These are phyloP conservation scores for Trifolium dubium DNA, from an alignment of 306 rosid genomes.

Conservation along the genomic window DNA sequence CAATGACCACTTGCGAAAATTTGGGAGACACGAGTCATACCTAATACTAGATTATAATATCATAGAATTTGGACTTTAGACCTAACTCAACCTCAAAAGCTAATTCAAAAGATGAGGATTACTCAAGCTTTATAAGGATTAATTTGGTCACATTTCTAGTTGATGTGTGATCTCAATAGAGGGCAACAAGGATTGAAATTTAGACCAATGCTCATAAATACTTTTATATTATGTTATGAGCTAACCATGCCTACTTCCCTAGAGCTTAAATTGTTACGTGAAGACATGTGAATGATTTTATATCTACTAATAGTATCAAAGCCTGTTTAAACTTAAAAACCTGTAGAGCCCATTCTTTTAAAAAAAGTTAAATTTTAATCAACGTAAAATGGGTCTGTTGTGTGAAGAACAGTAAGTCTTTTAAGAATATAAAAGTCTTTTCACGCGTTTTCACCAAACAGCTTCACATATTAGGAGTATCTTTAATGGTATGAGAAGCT, in stretches of 20 bases:
- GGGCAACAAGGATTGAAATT: not conserved
- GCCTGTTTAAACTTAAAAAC: slow-evolving; percentile 2
- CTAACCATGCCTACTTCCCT: not conserved
- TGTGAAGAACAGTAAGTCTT: not conserved
- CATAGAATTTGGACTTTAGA: not conserved
- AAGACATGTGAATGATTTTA: not conserved
- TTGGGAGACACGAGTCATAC: slow-evolving; percentile 3
- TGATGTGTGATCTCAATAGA: not conserved
- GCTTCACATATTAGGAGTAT: not conserved
- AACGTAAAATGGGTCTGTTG: not conserved
- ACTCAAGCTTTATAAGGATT: not conserved
- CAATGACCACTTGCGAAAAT: not conserved
- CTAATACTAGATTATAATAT: not conserved
- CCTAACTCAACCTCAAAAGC: not conserved
- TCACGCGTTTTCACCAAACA: not conserved
- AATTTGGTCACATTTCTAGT: not conserved
- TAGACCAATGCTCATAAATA: not conserved
- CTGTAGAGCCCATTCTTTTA: not conserved
- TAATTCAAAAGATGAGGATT: not conserved
- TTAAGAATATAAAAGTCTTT: slow-evolving; percentile 1
- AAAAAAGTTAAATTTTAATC: not conserved
- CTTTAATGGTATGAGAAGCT: slow-evolving; percentile 7
- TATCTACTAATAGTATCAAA: not conserved
- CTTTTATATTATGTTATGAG: not conserved
- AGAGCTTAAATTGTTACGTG: not conserved